Base-by-base conservation (phyloP, 257 asterid species). In the Thymus mandschuricus region DNA sequence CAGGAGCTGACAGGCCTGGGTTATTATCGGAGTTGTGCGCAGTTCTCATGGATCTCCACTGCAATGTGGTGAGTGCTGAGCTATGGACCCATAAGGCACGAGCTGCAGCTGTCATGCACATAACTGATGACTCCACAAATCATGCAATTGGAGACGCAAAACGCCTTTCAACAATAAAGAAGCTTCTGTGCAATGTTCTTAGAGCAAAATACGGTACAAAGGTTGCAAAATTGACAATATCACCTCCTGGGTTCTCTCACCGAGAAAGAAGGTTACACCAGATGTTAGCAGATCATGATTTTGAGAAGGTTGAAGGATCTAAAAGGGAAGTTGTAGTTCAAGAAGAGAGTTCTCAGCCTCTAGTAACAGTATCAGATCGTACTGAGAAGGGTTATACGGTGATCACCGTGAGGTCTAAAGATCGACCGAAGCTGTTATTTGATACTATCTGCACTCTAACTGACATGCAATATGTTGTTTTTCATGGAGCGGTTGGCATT, bases 191-290 rank as follows among this genome's bases (percentile, higher is more conserved):
- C 72, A 85, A 81, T 71, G 89, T 86, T 69, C 86, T 88, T 21
- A 88, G 71, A 54, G 89, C 91, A 66, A 73, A 74, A 79, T 76
- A 71, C 64, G 88, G 80, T 83, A 64, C 74, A 40, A 81, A 82
- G 66, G 77, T 82, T 5, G 88, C 90, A 56, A 83, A 79, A 69
- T 85, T 81, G 86, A 71, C 82, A 40, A 82, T 88, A 70, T 86
- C 95, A 4, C 80, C 89, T 54, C 89, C 90, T 11, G 95, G 91
- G 34, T 69, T 75, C 52, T 82, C 88, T 31, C 95, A 86, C 66
- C 74, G 91, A 71, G 91, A 85, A 73, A 88, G 93, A 82, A 88
- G 97, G 78, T 79, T 88, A 69, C 97, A 90, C 80, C 97, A 90
- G 84, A 86, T 88, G 92, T 85, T 88, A 76, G 95, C 87, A 33